Evolutionary conservation across 106 monocot genomes (phyloP), one percentile per base, ranked within the genome.

Genomic region (Acanthochlamys bracteata): DNA sequence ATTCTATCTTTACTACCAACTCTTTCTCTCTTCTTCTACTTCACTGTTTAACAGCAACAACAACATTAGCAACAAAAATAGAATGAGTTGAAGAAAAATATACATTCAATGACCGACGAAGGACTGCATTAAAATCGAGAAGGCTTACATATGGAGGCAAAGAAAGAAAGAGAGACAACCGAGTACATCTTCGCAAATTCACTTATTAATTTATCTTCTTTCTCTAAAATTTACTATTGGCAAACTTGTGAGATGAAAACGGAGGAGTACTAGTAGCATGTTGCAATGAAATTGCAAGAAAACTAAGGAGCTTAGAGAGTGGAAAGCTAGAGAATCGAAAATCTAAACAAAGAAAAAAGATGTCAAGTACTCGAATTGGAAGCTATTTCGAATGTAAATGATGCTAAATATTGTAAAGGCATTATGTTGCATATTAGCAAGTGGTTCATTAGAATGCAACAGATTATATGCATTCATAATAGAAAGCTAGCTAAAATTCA

Each of bases 1-100:
- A 60, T 60, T 60, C 60, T 60, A 39, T 60, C 60, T 60, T 60
- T 60, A 33, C 24, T 10, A 14, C 33, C 39, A 33, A 25, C n/a
- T 14, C 26, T 16, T 39, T 33, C 26, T 60, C 11, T 12, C 11
- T n/a, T n/a, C n/a, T n/a, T n/a, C n/a, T n/a, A n/a, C 22, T 58
- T 25, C 58, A 22, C 58, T 58, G 58, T 24, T 24, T 24, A 23
- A 20, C 17, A 58, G 23, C 25, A 60, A 60, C 23, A 12, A 60
- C 60, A 60, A 25, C 23, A 9, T n/a, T 20, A 24, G 20, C 14
- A 22, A 25, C 23, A n/a, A 23, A 25, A 24, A 25, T 13, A 20
- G 13, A 9, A 21, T 23, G 20, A 13, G 10, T 23, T 20, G 13
- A 23, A 7, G 58, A 21, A 23, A 24, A 13, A 58, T 9, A 13